phyloP scores from a whole-genome alignment of 805 yeast genomes.

The Teunomyces tritomae region DNA sequence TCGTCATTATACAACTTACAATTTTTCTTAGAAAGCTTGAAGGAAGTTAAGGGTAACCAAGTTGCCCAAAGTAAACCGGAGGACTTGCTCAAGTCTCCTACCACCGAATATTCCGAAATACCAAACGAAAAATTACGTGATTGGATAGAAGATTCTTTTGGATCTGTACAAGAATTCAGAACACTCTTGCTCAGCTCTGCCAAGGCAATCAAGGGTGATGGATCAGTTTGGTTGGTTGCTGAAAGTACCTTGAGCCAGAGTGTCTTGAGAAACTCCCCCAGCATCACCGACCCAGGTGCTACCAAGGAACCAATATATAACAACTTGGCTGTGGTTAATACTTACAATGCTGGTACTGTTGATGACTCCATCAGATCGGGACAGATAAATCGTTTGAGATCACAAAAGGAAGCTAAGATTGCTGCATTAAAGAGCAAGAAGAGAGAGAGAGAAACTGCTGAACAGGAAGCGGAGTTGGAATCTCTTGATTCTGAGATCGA shows the following conservation, averaged over 20 bases:
- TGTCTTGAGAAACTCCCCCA: slow-evolving; percentile 17
- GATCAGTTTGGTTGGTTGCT: slow-evolving; percentile 87
- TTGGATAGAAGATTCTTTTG: slow-evolving; percentile 64
- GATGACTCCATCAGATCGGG: slow-evolving; percentile 56
- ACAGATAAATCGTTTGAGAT: slow-evolving; percentile 44
- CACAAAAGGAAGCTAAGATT: slow-evolving; percentile 30
- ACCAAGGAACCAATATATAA: slow-evolving; percentile 26
- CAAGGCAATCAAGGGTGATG: slow-evolving; percentile 77
- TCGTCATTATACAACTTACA: slow-evolving; percentile 48
- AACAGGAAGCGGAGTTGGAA: slow-evolving; percentile 11
- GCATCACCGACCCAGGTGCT: slow-evolving; percentile 9
- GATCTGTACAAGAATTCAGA: slow-evolving; percentile 72
- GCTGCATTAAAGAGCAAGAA: slow-evolving; percentile 24
- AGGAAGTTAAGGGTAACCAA: slow-evolving; percentile 19
- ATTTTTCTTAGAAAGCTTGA: slow-evolving; percentile 47
- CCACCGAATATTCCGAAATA: slow-evolving; percentile 30
- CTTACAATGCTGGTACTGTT: slow-evolving; percentile 90
- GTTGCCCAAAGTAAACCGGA: slow-evolving; percentile 19
- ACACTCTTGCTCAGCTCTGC: slow-evolving; percentile 69
- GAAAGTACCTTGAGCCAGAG: slow-evolving; percentile 36
- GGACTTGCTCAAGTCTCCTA: slow-evolving; percentile 47
- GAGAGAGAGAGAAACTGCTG: slow-evolving; percentile 19
- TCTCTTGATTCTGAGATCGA: slow-evolving; percentile 8
- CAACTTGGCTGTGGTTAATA: slow-evolving; percentile 65
- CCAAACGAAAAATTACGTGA: slow-evolving; percentile 37